A percentile compares a stretch with the other conserved stretches of the same genome.
Conservation (phyloP, 805 yeast species). For the Candida sakaeoensis region DNA sequence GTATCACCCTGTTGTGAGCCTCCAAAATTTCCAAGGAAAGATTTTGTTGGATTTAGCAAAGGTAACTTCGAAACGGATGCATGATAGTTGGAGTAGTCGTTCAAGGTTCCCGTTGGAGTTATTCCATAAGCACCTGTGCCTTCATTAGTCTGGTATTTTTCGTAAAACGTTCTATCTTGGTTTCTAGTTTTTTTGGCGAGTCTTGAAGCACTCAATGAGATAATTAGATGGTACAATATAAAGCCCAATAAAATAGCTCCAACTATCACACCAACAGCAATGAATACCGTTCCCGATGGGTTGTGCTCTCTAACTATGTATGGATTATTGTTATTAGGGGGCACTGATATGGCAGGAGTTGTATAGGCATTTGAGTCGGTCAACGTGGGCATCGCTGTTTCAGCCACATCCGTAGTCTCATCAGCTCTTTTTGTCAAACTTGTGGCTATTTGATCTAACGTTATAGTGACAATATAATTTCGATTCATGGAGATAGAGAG, state of each 20-base stretch:
- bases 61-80: conserved; percentile 33
- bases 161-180: conserved; percentile 29
- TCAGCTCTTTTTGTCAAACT: conserved; percentile 9
- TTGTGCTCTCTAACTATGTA: conserved; percentile 47
- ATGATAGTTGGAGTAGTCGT: conserved; percentile 14
- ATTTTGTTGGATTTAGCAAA: conserved; percentile 13
- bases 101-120: conserved; percentile 18
- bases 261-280: conserved; percentile 70
- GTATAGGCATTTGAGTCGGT: conserved; percentile 24
- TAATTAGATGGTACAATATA: conserved; percentile 48
- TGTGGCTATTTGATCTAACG: conserved; percentile 5
- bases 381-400: conserved; percentile 10
- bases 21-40: conserved; percentile 13
- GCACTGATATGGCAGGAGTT: conserved; percentile 52
- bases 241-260: conserved; percentile 55
- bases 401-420: conserved; percentile 7
- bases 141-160: conserved; percentile 28
- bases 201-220: conserved; percentile 47
- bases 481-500: no score
- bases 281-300: conserved; percentile 79
- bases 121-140: conserved; percentile 27
- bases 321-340: conserved; percentile 62
- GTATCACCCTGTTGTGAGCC: conserved; percentile 24
- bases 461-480: conserved; percentile 3
- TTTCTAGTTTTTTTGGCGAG: conserved; percentile 45